Evolutionary conservation across 139 green algal species (phyloP), one percentile per base, ranked within the genome.

Genomic region (Micractinium sp.): DNA sequence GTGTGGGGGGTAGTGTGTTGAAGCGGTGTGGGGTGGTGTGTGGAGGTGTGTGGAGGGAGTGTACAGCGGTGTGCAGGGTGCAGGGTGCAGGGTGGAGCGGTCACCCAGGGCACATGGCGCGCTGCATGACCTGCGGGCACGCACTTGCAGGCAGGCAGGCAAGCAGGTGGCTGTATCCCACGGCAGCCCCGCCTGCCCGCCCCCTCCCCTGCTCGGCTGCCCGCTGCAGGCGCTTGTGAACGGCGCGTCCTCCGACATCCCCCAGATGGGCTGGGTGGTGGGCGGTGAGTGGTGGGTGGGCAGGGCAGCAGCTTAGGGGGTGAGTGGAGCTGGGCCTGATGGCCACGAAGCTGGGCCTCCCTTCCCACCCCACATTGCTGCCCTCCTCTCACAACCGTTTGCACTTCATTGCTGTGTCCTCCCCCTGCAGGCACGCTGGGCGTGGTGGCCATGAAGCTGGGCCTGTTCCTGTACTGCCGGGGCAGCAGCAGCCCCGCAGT

Each of bases 381-480:
- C 47, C 47, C 47, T 56, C 47, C 47, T 56, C 47, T 56, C 20
- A 73, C 63, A 29, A 73, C 63, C 23, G 63, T 71, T 23, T 71
- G 12, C 63, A 27, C 76, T 82, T 18, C n/a, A 19, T 38, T 69
- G 41, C 41, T 67, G 0, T 36, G 14, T 23, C 41, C 63, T 36
- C 22, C 79, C 13, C 19, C 60, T 29, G 67, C 83, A 87, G 83
- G 66, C 36, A 87, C 83, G 0, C 22, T 87, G 15, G 83, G 83
- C 23, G 92, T 92, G 7, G 94, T 93, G 3, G 85, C 89, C 7
- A 76, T 90, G 53, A 96, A 96, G 90, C 85, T 95, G 12, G 35
- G 25, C 15, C 85, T 91, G 22, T 91, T 86, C 74, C 38, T 91
- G 9, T 81, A 89, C n/a, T 91, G 89, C 61, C 82, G 91, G 14